Percentiles rank a stretch among this genome's conserved stretches.
Evolutionary conservation across 768 basidiomycete species (phyloP).

Genomic region (Rhodosporidiobolus odoratus): DNA sequence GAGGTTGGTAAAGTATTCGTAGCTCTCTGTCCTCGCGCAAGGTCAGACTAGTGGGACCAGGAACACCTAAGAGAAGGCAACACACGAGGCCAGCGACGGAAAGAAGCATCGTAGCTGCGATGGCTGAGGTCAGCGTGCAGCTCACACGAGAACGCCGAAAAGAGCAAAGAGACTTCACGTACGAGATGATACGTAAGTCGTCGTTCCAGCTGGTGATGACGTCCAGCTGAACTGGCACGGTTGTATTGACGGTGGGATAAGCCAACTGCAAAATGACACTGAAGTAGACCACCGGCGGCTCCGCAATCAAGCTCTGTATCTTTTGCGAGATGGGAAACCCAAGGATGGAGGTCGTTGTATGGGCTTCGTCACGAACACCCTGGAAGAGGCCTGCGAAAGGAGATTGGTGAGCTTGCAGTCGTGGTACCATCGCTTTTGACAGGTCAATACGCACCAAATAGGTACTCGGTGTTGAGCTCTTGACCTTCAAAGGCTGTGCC

Average conservation of each 20-base stretch:
- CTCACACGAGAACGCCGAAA: too few relatives aligned
- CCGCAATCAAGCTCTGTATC: neutral
- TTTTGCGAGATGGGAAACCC: neutral
- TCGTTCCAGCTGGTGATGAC: conserved; percentile 1
- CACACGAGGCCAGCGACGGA: conserved; percentile 11
- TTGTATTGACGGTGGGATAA: neutral
- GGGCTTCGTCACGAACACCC: neutral
- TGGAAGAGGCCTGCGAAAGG: neutral
- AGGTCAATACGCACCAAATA: neutral
- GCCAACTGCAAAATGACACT: neutral
- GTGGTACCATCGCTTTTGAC: neutral
- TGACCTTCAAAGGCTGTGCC: neutral
- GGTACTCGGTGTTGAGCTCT: conserved; percentile 6
- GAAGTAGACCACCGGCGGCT: conserved; percentile 6
- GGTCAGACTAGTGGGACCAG: too few relatives aligned
- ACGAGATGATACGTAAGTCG: conserved; percentile 6
- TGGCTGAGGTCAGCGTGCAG: too few relatives aligned
- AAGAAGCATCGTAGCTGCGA: conserved; percentile 3
- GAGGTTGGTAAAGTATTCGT: neutral
- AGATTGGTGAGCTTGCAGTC: neutral
- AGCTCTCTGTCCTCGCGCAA: too few relatives aligned
- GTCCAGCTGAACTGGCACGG: neutral
- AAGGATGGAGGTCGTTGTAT: neutral
- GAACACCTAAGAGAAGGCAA: too few relatives aligned
- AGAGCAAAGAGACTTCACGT: neutral